phyloP scores from a whole-genome alignment of 768 basidiomycete genomes.

The Hericium rajendrae region DNA sequence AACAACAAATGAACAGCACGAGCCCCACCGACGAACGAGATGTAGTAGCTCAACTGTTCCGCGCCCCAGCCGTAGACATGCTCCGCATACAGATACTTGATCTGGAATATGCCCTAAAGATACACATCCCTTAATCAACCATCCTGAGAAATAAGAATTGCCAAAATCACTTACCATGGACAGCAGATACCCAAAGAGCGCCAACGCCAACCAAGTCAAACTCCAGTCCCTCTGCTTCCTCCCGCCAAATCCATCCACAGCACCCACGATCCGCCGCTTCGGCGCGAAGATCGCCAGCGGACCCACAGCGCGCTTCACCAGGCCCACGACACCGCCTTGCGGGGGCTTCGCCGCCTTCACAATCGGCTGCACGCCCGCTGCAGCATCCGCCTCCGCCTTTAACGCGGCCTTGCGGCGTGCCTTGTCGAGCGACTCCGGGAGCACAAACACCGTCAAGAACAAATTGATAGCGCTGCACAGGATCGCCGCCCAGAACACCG shows the following conservation, averaged over 20 bases:
- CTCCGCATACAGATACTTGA: slow-evolving; percentile 73
- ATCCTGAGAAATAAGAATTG: not conserved
- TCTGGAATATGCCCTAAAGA: slow-evolving; percentile 52
- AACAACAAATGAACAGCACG: slow-evolving; percentile 60
- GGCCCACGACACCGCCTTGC: not conserved
- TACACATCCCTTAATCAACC: not conserved
- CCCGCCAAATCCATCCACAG: slow-evolving; percentile 30
- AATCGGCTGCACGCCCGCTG: not conserved
- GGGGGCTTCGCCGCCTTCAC: slow-evolving; percentile 16
- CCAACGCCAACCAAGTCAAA: slow-evolving; percentile 56
- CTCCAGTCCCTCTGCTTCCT: slow-evolving; percentile 46
- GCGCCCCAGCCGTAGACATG: slow-evolving; percentile 64
- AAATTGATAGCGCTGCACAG: slow-evolving; percentile 37
- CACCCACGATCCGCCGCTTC: slow-evolving; percentile 29
- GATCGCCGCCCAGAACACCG: slow-evolving; percentile 47
- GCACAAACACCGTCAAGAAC: slow-evolving; percentile 48
- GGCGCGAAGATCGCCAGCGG: slow-evolving; percentile 70
- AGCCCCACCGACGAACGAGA: slow-evolving; percentile 55
- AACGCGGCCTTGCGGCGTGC: slow-evolving; percentile 21
- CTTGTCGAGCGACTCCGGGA: slow-evolving; percentile 37
- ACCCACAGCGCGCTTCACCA: slow-evolving; percentile 37
- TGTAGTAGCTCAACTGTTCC: slow-evolving; percentile 63
- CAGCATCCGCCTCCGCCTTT: slow-evolving; percentile 19
- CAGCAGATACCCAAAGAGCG: slow-evolving; percentile 54
- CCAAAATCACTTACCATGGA: slow-evolving; percentile 49